phyloP scores from a whole-genome alignment of 805 yeast genomes.

The Schwanniomyces occidentalis region DNA sequence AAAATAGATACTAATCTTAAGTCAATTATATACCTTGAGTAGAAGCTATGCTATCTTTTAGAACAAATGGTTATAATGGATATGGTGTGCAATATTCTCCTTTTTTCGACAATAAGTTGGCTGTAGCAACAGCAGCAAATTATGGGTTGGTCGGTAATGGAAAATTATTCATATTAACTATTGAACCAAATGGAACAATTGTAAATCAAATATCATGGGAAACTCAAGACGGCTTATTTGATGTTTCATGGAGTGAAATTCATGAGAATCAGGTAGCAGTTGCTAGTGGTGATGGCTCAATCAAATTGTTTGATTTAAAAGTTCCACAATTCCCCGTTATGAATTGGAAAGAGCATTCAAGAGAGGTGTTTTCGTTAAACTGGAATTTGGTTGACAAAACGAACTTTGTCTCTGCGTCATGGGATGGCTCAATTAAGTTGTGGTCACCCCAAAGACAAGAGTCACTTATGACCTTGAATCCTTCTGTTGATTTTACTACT shows the following conservation, averaged over 20 bases:
- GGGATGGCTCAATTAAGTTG: slow-evolving; percentile 88
- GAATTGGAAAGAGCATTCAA: slow-evolving; percentile 73
- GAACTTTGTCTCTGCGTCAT: slow-evolving; percentile 73
- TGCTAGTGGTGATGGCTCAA: slow-evolving; percentile 89
- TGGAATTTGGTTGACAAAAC: slow-evolving; percentile 74
- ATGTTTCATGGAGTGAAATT: slow-evolving; percentile 83
- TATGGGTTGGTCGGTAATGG: slow-evolving; percentile 96
- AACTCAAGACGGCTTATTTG: slow-evolving; percentile 92
- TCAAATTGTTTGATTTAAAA: slow-evolving; percentile 77
- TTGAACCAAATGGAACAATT: slow-evolving; percentile 66
- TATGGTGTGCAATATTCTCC: slow-evolving; percentile 90
- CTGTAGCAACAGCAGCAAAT: slow-evolving; percentile 89
- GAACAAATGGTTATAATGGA: slow-evolving; percentile 83
- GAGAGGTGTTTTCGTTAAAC: slow-evolving; percentile 71
- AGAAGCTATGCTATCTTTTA: slow-evolving; percentile 60
- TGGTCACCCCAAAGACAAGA: slow-evolving; percentile 67
- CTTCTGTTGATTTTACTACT: slow-evolving; percentile 27
- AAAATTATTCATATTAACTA: slow-evolving; percentile 66
- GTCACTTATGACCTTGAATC: slow-evolving; percentile 57
- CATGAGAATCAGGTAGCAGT: slow-evolving; percentile 84
- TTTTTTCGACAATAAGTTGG: slow-evolving; percentile 82
- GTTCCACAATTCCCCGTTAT: slow-evolving; percentile 69
- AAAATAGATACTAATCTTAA: not conserved
- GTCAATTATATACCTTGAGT: too few species aligned
- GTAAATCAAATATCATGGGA: slow-evolving; percentile 61